Evolutionary conservation across 495 filamentous ascomycete genomes (phyloP), one percentile per base, ranked within the genome.

Genomic region (Barbatosphaeria neglecta): DNA sequence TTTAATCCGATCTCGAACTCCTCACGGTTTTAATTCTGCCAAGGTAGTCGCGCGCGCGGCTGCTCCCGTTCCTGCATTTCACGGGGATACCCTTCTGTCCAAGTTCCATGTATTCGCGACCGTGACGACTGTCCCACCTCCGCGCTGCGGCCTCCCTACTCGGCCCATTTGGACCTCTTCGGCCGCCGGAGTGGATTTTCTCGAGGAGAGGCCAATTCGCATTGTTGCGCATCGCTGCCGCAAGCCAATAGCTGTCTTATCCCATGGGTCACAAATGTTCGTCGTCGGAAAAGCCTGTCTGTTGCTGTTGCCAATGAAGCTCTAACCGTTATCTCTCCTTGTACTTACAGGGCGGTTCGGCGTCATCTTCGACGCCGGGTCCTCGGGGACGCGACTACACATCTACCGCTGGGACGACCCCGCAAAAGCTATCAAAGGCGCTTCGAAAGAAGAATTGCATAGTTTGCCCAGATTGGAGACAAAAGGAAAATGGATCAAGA

Each of bases 391-490:
- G 55, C 85, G 93, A 58, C 72, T 95, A 47, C 84, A 98, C 61
- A 79, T 98, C 40, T 98, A 98, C 66, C 74, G 76, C 65, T 98
- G 92, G 90, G 70, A 90, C 51, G 82, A 94, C 53, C 81, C 78
- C 50, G 67, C 74, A 2, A 73, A 73, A 47, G 85, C 87, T 41
- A 75, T 77, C 38, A 74, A 81, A 49, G 62, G 76, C 25, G 81
- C 80, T 13, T 69, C 73, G 40, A 54, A 61, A 24, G 60, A 80
- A 24, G 76, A 87, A 16, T 60, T 93, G 41, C 71, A 76, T 43
- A 78, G 75, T 23, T 66, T 98, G 6, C 93, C 92, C 4, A 78
- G 80, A 47, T 69, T 97, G 48, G 75, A 81, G 51, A 93, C 88
- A 8, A 82, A 90, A 49, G 82, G 86, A 54, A 74, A 83, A 59